Base-by-base conservation (phyloP, 192 early-diverging fungal genomes). In the Rhizoclosmatium sp. region DNA sequence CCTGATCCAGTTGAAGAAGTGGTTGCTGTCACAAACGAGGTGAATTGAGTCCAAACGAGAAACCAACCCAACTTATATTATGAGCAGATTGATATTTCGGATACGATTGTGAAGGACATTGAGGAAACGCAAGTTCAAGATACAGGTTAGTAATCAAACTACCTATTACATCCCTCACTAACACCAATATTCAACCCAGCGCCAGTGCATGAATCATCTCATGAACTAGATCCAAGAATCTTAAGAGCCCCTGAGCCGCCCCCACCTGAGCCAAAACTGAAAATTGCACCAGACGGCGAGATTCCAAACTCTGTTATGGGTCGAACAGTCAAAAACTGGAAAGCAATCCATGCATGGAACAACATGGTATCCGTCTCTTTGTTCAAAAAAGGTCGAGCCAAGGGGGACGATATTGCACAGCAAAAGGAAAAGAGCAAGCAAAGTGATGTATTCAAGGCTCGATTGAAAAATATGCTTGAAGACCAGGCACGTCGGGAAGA, bases 261-360 rank as follows among this genome's bases (percentile, higher is more conserved):
- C 31, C 31, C 31, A 31, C 31, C 31, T 31, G 31, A 31, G 31
- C 51, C 51, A 10, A 39, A 71, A 19, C 46, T 82, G 5, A 31
- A 47, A 14, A 69, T 84, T 75, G 87, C 87, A 39, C 87, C 87
- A 2, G 87, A 89, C 73, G 87, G 87, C 12, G 47, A 69, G 3
- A 31, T 89, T 14, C 87, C 87, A 4, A 88, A 88, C 80, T 88
- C 87, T 2, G 56, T 81, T 42, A 21, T 86, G 2, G 56, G 31
- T 14, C 44, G 73, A 10, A 49, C 78, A 9, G 76, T 88, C 16
- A 19, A 67, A 42, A 65, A 80, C 12, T 88, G 87, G 87, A 61
- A 70, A 54, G 42, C 41, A 3, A 59, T 42, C 0, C 87, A 88
- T 47, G 47, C 71, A 16, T 54, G 51, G 51, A 54, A 54, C 2